Percentiles rank a stretch among this genome's conserved stretches.
Evolutionary conservation across 345 rosid species (phyloP).

Genomic region (Pistacia vera): DNA sequence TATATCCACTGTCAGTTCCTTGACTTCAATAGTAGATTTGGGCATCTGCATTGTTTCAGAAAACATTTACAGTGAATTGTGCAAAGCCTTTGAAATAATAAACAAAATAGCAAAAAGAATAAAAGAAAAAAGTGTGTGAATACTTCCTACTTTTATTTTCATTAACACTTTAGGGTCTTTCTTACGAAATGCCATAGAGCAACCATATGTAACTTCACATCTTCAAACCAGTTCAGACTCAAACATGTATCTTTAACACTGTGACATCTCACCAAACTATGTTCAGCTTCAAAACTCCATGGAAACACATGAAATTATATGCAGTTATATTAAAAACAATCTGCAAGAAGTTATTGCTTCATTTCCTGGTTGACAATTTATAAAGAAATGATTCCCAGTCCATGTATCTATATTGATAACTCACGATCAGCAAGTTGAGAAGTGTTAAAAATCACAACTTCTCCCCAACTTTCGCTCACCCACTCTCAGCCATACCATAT

Average conservation of each 20-base stretch:
- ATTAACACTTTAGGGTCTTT: too few species aligned
- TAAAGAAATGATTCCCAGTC: background rate
- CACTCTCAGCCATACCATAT: background rate
- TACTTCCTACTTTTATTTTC: background rate
- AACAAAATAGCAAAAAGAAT: background rate
- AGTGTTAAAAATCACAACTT: background rate
- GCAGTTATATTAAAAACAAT: too few species aligned
- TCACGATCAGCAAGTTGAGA: background rate
- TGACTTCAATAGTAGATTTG: conserved; percentile 65
- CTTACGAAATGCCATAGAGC: too few species aligned
- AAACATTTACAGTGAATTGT: conserved; percentile 3
- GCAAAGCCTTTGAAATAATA: conserved; percentile 1
- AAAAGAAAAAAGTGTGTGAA: background rate
- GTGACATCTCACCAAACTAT: too few species aligned
- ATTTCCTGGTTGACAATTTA: too few species aligned
- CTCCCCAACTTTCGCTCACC: background rate
- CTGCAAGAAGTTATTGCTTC: too few species aligned
- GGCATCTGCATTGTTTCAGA: conserved; percentile 61
- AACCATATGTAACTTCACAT: too few species aligned
- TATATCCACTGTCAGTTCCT: conserved; percentile 76
- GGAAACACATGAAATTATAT: too few species aligned
- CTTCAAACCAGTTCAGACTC: too few species aligned
- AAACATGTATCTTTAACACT: too few species aligned
- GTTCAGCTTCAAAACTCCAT: too few species aligned
- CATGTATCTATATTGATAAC: background rate